These are phyloP conservation scores for Hypholoma sublateritium DNA, from an alignment of 768 basidiomycete genomes.

Conservation along the genomic window DNA sequence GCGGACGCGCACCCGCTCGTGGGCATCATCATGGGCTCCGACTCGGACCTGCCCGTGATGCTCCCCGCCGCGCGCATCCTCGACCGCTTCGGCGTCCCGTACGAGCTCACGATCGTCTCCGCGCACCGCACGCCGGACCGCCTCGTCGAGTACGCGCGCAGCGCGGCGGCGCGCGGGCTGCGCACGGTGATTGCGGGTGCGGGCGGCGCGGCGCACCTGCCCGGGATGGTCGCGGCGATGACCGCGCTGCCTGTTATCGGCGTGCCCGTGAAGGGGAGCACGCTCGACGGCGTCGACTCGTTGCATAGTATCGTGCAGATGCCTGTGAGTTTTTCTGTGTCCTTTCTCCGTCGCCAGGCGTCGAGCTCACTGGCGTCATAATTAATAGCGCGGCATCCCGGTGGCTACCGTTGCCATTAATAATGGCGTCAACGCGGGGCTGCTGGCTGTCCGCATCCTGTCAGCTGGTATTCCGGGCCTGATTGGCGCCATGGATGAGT, in stretches of 20 bases:
- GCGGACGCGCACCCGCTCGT: conserved; percentile 77
- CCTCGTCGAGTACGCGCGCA: conserved; percentile 77
- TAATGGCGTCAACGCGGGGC: conserved; percentile 89
- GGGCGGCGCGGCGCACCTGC: conserved; percentile 97
- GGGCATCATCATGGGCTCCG: conserved; percentile 97
- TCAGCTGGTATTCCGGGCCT: conserved; percentile 70
- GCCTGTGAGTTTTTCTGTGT: conserved; percentile 64
- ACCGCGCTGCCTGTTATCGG: conserved; percentile 91
- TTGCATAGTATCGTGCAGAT: conserved; percentile 98
- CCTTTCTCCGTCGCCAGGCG: conserved; percentile 3
- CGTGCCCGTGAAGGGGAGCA: conserved; percentile 94
- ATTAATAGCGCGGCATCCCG: conserved; percentile 83
- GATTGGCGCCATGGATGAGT: conserved; percentile 66
- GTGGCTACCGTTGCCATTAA: conserved; percentile 98
- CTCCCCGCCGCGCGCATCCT: conserved; percentile 84
- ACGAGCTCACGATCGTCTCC: conserved; percentile 93
- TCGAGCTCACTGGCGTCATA: neutral
- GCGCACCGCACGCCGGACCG: conserved; percentile 94
- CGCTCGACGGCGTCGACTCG: conserved; percentile 95
- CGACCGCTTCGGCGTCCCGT: conserved; percentile 79
- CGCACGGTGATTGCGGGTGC: conserved; percentile 90
- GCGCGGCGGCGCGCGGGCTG: conserved; percentile 66
- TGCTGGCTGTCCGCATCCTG: conserved; percentile 91
- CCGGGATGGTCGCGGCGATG: conserved; percentile 98
- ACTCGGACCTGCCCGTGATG: conserved; percentile 96